Evolutionary conservation across 768 basidiomycete species (phyloP).

Genomic region (Polyporus arcularius): DNA sequence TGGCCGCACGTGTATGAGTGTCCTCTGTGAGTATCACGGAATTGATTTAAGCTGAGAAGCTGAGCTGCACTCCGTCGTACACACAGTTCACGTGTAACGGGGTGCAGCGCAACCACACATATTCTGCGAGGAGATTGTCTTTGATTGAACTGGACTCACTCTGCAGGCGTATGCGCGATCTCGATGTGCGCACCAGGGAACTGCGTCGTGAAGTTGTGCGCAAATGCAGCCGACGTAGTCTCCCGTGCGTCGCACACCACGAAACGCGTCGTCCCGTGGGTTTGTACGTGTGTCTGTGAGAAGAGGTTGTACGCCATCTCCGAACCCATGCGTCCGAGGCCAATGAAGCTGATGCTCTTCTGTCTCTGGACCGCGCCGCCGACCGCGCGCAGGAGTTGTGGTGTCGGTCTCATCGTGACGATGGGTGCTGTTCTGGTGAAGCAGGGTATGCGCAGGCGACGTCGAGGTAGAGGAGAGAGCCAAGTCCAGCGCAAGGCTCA

Average conservation of each 20-base stretch:
- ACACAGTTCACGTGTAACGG: no score
- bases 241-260: conserved; percentile 78
- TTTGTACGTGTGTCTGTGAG: conserved; percentile 63
- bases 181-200: conserved; percentile 63
- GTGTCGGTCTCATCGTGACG: conserved; percentile 51
- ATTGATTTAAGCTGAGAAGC: no score
- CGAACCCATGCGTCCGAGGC: conserved; percentile 85
- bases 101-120: no score
- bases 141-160: conserved; percentile 50
- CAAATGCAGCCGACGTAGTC: conserved; percentile 58
- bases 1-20: no score
- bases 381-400: conserved; percentile 35
- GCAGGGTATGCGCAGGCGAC: neutral
- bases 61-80: no score
- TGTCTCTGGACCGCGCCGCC: conserved; percentile 19
- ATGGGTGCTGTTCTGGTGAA: neutral
- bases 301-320: conserved; percentile 88
- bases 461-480: neutral
- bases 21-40: no score
- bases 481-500: neutral
- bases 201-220: conserved; percentile 50
- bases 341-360: conserved; percentile 75
- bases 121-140: no score
- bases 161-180: conserved; percentile 64
- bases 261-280: conserved; percentile 53